Evolutionary conservation across 1,284 basidiomycete genomes (phyloP).

Genomic region (Trametes versicolor): DNA sequence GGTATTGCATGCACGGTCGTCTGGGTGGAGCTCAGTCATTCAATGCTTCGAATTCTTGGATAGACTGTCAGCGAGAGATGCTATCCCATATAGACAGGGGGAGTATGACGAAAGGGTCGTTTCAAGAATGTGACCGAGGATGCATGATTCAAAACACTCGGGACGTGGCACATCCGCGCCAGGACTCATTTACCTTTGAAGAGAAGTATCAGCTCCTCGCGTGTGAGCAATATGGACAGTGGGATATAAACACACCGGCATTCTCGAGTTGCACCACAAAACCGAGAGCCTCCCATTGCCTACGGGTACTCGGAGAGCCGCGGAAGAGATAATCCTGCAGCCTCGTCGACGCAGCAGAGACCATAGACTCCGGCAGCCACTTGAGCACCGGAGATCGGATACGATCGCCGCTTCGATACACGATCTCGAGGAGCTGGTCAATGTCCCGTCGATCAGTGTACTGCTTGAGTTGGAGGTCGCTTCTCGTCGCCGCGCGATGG

Average conservation of each 20-base stretch:
- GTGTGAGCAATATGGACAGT: too few relatives aligned
- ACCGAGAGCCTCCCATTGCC: conserved; percentile 1
- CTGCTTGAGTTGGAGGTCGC: conserved; percentile 48
- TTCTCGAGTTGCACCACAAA: background rate
- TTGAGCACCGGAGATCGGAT: background rate
- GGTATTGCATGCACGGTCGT: too few relatives aligned
- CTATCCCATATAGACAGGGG: too few relatives aligned
- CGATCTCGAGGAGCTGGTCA: conserved; percentile 49
- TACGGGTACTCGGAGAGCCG: background rate
- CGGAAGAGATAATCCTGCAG: background rate
- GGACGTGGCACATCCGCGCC: too few relatives aligned
- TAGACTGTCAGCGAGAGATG: too few relatives aligned
- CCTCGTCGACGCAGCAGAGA: background rate
- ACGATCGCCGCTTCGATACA: conserved; percentile 17
- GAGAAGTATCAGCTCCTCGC: too few relatives aligned
- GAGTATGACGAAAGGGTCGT: too few relatives aligned
- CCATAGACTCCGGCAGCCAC: conserved; percentile 3
- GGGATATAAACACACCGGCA: background rate
- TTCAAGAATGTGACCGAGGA: too few relatives aligned
- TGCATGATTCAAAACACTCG: too few relatives aligned
- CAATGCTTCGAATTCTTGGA: too few relatives aligned
- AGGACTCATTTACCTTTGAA: too few relatives aligned
- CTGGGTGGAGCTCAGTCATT: too few relatives aligned
- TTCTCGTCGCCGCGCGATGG: conserved; percentile 47
- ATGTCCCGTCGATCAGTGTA: conserved; percentile 54